Evolutionary conservation across 1,284 basidiomycete genomes (phyloP), one percentile per base, ranked within the genome.

Genomic region (Boletus smithii): DNA sequence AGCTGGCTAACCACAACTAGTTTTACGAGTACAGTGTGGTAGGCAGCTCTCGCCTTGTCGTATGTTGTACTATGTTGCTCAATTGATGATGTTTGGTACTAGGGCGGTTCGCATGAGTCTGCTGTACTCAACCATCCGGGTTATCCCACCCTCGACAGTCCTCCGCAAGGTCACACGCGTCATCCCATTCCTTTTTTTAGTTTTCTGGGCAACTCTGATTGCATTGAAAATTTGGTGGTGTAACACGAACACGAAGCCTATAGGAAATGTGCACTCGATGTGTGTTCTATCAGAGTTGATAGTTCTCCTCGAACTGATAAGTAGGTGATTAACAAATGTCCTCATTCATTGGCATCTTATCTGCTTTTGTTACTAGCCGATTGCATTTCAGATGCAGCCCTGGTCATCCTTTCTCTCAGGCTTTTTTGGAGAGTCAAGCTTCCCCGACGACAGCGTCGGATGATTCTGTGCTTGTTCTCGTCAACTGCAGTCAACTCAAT

Each of bases 101-200:
- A 42, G 46, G 46, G 39, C 27, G 8, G 46, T 36, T 26, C 46
- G 46, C 7, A 31, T 48, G 40, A 48, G 46, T n/a, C 22, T 48
- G 17, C 26, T 38, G 7, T 42, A 29, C 35, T 48, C 46, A 2
- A 32, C 17, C 20, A 18, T 42, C 7, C 33, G 46, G 17, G 16
- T 37, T 20, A 42, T 42, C 10, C 10, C 34, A 7, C 22, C 44
- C 5, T 17, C 29, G 10, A 20, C 29, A 5, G 4, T 6, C 14
- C 18, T 42, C 8, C 46, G 23, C n/a, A 42, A 42, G 13, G 10
- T 37, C 10, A 14, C 29, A 4, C 22, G 11, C 7, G 13, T 22
- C 13, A 8, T 42, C 3, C 18, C 22, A 18, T 4, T 20, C 10
- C 2, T 37, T n/a, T 42, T 42, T 40, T 6, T 13, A 5, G 3